phyloP scores from a whole-genome alignment of 352 stramenopile genomes.

The Pythium diclinum region DNA sequence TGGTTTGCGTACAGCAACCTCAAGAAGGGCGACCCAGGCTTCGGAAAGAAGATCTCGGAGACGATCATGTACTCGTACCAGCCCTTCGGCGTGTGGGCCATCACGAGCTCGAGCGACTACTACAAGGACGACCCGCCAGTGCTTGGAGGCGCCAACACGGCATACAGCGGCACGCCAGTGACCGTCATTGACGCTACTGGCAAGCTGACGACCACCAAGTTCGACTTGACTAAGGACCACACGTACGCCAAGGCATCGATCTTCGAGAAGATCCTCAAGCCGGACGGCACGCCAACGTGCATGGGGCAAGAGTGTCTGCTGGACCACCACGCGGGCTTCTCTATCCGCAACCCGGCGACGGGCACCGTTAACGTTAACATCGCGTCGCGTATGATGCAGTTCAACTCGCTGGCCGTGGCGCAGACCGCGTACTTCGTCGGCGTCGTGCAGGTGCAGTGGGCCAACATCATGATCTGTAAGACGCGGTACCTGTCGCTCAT shows the following conservation, averaged over 20 bases:
- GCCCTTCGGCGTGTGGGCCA: slow-evolving; percentile 69
- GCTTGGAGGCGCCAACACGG: not conserved
- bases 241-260: not conserved
- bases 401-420: slow-evolving; percentile 65
- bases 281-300: slow-evolving; percentile 23
- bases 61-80: slow-evolving; percentile 67
- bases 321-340: slow-evolving; percentile 31
- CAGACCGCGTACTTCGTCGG: slow-evolving; percentile 82
- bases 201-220: not conserved
- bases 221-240: not conserved
- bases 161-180: slow-evolving; percentile 10
- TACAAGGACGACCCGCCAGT: not conserved
- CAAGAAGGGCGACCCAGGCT: slow-evolving; percentile 32
- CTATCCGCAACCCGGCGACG: not conserved
- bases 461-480: slow-evolving; percentile 86
- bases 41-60: slow-evolving; percentile 53
- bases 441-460: slow-evolving; percentile 81
- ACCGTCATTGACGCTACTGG: not conserved
- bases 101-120: slow-evolving; percentile 31
- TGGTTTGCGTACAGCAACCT: slow-evolving; percentile 76
- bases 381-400: slow-evolving; percentile 66
- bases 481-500: slow-evolving; percentile 81
- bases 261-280: not conserved
- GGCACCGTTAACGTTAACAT: slow-evolving; percentile 51
- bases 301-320: slow-evolving; percentile 34